Evolutionary conservation across 495 filamentous ascomycete species (phyloP).

Genomic region (Parmelia sp.): DNA sequence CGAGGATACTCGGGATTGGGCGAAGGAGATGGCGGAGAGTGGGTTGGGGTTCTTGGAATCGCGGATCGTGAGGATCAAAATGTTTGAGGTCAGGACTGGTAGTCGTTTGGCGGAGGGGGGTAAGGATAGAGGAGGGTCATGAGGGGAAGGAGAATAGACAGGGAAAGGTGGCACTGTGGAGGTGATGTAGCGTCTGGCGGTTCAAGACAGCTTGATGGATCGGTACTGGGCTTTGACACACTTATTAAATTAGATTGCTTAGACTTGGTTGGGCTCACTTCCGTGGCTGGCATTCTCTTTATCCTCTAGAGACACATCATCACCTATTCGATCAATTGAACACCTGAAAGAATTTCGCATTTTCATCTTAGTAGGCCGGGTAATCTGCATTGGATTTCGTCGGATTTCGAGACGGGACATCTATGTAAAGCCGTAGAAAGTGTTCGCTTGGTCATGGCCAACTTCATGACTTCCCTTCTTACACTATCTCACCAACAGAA

Average conservation of each 20-base stretch:
- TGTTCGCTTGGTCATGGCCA: too few species aligned
- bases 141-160: neutral
- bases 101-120: neutral
- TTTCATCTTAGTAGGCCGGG: too few species aligned
- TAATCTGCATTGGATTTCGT: too few species aligned
- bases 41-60: neutral
- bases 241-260: neutral
- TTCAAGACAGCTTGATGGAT: neutral
- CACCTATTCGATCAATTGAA: too few species aligned
- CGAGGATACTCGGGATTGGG: constrained; percentile 15
- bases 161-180: neutral
- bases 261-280: neutral
- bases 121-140: neutral
- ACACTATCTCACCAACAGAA: too few species aligned
- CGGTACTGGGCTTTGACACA: neutral
- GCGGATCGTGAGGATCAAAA: neutral
- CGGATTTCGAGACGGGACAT: too few species aligned
- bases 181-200: neutral
- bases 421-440: too few species aligned
- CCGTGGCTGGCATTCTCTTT: neutral
- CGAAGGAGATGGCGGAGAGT: neutral
- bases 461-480: too few species aligned
- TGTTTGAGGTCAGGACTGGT: neutral
- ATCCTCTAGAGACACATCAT: neutral
- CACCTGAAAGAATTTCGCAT: too few species aligned